A percentile compares a stretch with the other conserved stretches of the same genome.
Conservation (phyloP, 2,329 filamentous ascomycete species). For the Leptographium radiaticola region DNA sequence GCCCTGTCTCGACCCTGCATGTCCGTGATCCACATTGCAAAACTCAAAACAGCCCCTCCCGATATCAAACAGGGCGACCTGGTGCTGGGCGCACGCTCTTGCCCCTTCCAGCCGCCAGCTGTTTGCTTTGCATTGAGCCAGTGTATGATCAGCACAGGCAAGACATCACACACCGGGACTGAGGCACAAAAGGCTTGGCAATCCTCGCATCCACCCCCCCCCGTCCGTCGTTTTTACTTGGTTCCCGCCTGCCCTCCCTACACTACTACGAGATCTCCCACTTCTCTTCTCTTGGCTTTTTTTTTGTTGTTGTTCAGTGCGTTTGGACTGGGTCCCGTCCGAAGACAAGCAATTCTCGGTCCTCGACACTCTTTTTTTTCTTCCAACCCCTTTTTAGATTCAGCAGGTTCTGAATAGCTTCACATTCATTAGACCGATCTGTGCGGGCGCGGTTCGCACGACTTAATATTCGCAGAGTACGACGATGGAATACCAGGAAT, state of each 20-base stretch:
- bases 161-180: constrained; percentile 24
- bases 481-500: constrained; percentile 23
- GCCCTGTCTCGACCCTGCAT: no score
- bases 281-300: no score
- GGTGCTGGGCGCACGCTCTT: no score
- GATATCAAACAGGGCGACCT: no score
- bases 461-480: no score
- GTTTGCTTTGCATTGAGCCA: no score
- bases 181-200: constrained; percentile 21
- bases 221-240: neutral
- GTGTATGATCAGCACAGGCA: constrained; percentile 28
- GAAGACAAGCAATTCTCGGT: neutral
- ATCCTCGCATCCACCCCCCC: constrained; percentile 17
- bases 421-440: neutral
- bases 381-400: neutral
- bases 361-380: neutral
- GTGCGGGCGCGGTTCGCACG: no score
- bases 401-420: neutral
- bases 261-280: neutral
- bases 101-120: no score
- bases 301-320: constrained; percentile 4
- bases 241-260: neutral
- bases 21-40: no score
- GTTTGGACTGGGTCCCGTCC: constrained; percentile 3
- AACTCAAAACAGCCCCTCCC: no score